Evolutionary conservation across 768 basidiomycete species (phyloP).

Genomic region (Kwoniella mangroviensis): DNA sequence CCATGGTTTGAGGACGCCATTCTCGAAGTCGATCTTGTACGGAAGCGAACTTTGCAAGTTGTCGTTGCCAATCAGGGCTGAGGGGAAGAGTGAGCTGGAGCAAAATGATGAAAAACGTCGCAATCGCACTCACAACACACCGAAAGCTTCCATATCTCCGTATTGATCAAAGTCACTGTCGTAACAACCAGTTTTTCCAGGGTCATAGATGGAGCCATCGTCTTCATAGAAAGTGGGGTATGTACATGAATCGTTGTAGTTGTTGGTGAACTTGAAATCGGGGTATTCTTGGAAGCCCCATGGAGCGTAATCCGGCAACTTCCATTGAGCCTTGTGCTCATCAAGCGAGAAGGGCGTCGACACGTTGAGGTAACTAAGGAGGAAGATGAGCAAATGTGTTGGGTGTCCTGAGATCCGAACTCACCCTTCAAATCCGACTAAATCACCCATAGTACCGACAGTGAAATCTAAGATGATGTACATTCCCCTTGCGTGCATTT

Average conservation of each 20-base stretch:
- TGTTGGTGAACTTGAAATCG: slow-evolving; percentile 77
- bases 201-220: slow-evolving; percentile 68
- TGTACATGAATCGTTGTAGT: slow-evolving; percentile 72
- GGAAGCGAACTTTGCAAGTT: slow-evolving; percentile 91
- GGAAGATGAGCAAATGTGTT: not conserved
- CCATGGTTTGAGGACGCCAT: slow-evolving; percentile 81
- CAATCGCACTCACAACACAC: slow-evolving; percentile 76
- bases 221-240: slow-evolving; percentile 82
- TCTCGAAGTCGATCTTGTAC: slow-evolving; percentile 95
- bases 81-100: slow-evolving; percentile 1
- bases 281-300: slow-evolving; percentile 86
- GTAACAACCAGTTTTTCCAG: slow-evolving; percentile 72
- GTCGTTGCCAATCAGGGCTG: slow-evolving; percentile 70
- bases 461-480: slow-evolving; percentile 94
- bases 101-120: not conserved
- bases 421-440: slow-evolving; percentile 82
- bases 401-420: slow-evolving; percentile 38
- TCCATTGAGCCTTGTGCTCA: slow-evolving; percentile 77
- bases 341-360: slow-evolving; percentile 78
- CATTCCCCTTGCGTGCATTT: slow-evolving; percentile 80
- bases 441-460: slow-evolving; percentile 86
- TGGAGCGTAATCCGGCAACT: slow-evolving; percentile 72
- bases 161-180: slow-evolving; percentile 90
- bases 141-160: slow-evolving; percentile 96
- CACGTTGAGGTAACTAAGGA: slow-evolving; percentile 70